These are phyloP conservation scores for Lycium barbarum DNA, from an alignment of 257 asterid species.

Conservation along the genomic window DNA sequence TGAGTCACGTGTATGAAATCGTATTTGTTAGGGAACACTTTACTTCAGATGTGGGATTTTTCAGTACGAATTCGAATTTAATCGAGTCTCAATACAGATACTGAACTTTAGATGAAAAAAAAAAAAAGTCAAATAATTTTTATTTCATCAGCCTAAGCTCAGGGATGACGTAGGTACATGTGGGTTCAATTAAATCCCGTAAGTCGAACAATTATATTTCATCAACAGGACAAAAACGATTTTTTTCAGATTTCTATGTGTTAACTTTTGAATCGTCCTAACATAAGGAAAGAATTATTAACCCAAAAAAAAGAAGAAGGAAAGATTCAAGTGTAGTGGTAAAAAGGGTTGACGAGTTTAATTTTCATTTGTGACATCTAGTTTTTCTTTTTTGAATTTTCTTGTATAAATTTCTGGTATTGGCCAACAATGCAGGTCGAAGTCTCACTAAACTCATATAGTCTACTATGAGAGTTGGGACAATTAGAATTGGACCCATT, in stretches of 20 bases:
- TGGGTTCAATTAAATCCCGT: not conserved
- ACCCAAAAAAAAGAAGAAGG: too few relatives aligned
- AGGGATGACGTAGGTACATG: not conserved
- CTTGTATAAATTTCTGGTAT: too few relatives aligned
- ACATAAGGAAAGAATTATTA: not conserved
- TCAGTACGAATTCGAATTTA: too few relatives aligned
- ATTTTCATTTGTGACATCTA: too few relatives aligned
- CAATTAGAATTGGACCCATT: not conserved
- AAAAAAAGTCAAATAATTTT: not conserved
- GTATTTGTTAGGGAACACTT: not conserved
- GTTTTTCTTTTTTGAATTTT: too few relatives aligned
- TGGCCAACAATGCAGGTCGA: too few relatives aligned
- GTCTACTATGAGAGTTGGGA: not conserved
- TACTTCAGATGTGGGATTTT: not conserved
- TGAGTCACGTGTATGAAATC: not conserved
- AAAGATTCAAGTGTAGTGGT: too few relatives aligned
- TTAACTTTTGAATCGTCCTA: not conserved
- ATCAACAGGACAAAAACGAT: not conserved
- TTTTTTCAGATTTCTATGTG: not conserved
- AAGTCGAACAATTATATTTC: not conserved
- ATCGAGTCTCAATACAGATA: too few relatives aligned
- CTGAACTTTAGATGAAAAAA: too few relatives aligned
- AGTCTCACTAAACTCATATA: not conserved
- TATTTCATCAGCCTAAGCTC: not conserved
- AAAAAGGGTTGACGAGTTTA: too few relatives aligned